Conservation (phyloP, 768 basidiomycete species). For the Jaapia argillacea region DNA sequence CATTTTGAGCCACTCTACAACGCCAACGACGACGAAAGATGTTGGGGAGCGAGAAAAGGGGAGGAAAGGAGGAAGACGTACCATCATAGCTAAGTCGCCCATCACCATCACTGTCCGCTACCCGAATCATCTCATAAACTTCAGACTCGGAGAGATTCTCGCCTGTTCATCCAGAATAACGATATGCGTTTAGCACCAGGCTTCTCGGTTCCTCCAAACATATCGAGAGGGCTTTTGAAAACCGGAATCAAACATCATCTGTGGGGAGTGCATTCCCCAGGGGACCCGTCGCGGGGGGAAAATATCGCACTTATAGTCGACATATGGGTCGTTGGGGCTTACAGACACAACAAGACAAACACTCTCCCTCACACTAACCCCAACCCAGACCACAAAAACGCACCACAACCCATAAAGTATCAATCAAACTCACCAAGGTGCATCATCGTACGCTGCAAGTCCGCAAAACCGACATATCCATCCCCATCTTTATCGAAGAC, state of each 20-base stretch:
- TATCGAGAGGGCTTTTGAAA: too few species aligned
- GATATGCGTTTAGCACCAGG: background rate
- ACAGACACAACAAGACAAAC: too few species aligned
- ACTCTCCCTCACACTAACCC: too few species aligned
- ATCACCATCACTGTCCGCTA: slow-evolving; percentile 90
- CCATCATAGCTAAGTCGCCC: slow-evolving; percentile 89
- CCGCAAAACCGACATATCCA: slow-evolving; percentile 78
- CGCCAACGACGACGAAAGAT: background rate
- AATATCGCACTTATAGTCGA: too few species aligned
- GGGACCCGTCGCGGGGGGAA: too few species aligned
- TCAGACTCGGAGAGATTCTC: slow-evolving; percentile 83
- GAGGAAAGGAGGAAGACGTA: slow-evolving; percentile 18
- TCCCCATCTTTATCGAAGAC: slow-evolving; percentile 96
- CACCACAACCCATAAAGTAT: too few species aligned
- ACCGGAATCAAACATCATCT: too few species aligned
- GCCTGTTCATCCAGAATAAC: slow-evolving; percentile 41
- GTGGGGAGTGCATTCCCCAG: too few species aligned
- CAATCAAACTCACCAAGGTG: slow-evolving; percentile 27
- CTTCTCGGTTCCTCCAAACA: background rate
- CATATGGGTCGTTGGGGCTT: too few species aligned
- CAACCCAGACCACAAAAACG: too few species aligned
- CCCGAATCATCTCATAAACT: slow-evolving; percentile 95
- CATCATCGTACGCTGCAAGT: slow-evolving; percentile 87
- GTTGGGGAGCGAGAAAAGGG: slow-evolving; percentile 4
- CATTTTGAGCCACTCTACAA: slow-evolving; percentile 76